Percentiles rank a stretch among this genome's conserved stretches.
These are phyloP conservation scores for Acer campestre DNA, from an alignment of 345 rosid species.

Conservation along the genomic window DNA sequence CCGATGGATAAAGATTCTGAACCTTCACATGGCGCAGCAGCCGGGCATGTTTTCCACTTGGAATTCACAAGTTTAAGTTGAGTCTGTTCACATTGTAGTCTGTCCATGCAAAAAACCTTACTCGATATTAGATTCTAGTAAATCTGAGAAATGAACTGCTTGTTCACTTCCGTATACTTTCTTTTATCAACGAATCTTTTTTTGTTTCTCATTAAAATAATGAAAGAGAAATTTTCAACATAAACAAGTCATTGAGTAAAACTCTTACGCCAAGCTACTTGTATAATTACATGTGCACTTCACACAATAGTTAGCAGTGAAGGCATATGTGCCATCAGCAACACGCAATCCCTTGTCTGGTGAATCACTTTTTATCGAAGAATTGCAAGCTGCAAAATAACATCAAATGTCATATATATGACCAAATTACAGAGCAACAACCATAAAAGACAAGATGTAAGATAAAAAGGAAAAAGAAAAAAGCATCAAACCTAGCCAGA, in stretches of 20 bases:
- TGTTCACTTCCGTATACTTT: background rate
- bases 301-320: slow-evolving; percentile 54
- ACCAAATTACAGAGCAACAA: background rate
- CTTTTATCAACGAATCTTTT: too few species aligned
- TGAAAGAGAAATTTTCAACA: background rate
- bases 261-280: slow-evolving; percentile 45
- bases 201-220: background rate
- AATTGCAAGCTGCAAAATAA: slow-evolving; percentile 47
- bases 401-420: background rate
- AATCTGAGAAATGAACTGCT: slow-evolving; percentile 2
- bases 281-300: slow-evolving; percentile 43
- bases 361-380: slow-evolving; percentile 33
- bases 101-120: slow-evolving; percentile 30
- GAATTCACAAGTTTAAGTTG: slow-evolving; percentile 21
- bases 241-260: background rate
- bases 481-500: background rate
- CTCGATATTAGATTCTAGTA: background rate
- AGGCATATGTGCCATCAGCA: slow-evolving; percentile 34
- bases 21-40: slow-evolving; percentile 47
- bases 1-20: slow-evolving; percentile 40
- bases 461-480: too few species aligned
- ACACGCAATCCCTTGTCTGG: slow-evolving; percentile 36
- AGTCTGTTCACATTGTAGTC: slow-evolving; percentile 69
- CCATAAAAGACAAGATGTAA: background rate
- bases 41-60: slow-evolving; percentile 46